A percentile compares a stretch with the other conserved stretches of the same genome.
phyloP scores from a whole-genome alignment of 192 early-diverging fungal genomes.

The Tieghemiomyces parasiticus region DNA sequence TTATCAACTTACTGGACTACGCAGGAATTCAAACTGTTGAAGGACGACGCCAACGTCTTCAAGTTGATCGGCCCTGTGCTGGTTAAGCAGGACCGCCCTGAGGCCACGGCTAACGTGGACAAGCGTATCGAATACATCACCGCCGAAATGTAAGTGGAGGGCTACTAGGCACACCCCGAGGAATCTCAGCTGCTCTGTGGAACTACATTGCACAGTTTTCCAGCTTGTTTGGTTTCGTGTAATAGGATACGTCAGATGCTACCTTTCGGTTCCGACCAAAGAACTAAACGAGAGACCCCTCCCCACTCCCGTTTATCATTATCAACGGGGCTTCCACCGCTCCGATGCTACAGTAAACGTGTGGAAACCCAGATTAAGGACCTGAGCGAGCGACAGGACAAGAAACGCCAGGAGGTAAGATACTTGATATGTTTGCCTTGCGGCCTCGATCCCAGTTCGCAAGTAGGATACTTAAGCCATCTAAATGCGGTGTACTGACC shows the following conservation, averaged over 20 bases:
- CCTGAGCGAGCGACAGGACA: slow-evolving; percentile 68
- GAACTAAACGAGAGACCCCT: neutral
- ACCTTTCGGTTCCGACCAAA: neutral
- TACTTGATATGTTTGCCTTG: neutral
- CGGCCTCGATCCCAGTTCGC: neutral
- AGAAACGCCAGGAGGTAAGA: slow-evolving; percentile 61
- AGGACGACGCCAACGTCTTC: slow-evolving; percentile 74
- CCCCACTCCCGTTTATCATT: neutral
- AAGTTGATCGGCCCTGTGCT: slow-evolving; percentile 94
- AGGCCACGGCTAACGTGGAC: slow-evolving; percentile 77
- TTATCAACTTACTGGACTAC: too few relatives aligned
- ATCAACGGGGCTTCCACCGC: too few relatives aligned
- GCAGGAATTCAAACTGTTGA: slow-evolving; percentile 79
- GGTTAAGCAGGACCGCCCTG: slow-evolving; percentile 77
- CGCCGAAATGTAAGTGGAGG: slow-evolving; percentile 58
- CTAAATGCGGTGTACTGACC: neutral
- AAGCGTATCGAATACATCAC: slow-evolving; percentile 89
- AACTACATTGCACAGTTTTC: too few relatives aligned
- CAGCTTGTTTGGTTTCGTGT: too few relatives aligned
- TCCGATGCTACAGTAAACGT: slow-evolving; percentile 40
- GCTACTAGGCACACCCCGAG: too few relatives aligned
- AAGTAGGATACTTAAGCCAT: neutral
- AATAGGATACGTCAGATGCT: neutral
- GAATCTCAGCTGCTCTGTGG: too few relatives aligned
- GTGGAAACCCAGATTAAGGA: slow-evolving; percentile 70